Base-by-base conservation (phyloP, 2,329 filamentous ascomycete species). In the Chalaropsis thielavioides region DNA sequence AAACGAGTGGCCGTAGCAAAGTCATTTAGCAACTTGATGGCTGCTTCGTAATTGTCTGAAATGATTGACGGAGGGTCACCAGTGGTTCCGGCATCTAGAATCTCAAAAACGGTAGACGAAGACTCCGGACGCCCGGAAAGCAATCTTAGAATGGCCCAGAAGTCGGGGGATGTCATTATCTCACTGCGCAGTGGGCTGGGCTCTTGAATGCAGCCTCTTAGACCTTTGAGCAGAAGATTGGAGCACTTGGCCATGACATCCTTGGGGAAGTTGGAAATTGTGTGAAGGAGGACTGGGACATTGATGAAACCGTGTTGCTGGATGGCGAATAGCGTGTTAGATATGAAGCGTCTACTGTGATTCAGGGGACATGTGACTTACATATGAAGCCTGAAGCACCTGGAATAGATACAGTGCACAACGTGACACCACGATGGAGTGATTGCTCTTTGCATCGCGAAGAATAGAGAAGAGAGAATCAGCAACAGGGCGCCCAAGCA, bases 161-260 rank as follows among this genome's bases (percentile, higher is more conserved):
- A 97, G 72, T 99, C 94, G 0, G 94, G 94, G 19, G 92, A 97
- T 15, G 90, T 92, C 75, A 95, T 95, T 69, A 97, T 89, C 75
- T 97, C 92, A 69, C 89, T 96, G 66, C 90, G 85, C 35, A 99
- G 78, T 13, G 88, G 84, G 31, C 86, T 85, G 0, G 90, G 84
- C 67, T 88, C 84, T 62, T 87, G 85, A 69, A 96, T 89, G 71
- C 92, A 96, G 56, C 86, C 80, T 56, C 86, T 83, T 31, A 99
- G 78, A 0, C 92, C 92, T 70, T 88, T 86, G 19, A 96, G 78
- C 0, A 95, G 83, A 3, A 90, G 82, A 40, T 84, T 79, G 0
- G 91, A 87, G 17, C 89, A 87, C 73, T 88, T 88, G 63, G 87
- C 84, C 22, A 97, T 78, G 0, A 87, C 79, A 40, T 90, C 84